Evolutionary conservation across 2,329 filamentous ascomycete genomes (phyloP).

Genomic region (Fusarium palustre): DNA sequence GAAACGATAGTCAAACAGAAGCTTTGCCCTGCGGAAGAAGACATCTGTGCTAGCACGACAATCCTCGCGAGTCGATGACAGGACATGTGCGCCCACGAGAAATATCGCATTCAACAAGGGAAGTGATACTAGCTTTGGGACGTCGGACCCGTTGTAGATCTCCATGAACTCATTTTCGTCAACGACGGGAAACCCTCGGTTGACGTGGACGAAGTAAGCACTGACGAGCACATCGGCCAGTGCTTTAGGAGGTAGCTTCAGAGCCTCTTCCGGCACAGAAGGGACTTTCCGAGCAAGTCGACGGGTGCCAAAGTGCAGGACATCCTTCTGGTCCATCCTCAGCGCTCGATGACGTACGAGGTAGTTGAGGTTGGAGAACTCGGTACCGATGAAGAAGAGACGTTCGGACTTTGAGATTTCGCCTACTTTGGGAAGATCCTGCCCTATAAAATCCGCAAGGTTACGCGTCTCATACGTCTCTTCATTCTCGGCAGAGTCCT

Average conservation of each 20-base stretch:
- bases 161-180: constrained; percentile 64
- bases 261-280: constrained; percentile 59
- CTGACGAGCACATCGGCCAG: constrained; percentile 62
- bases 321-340: constrained; percentile 42
- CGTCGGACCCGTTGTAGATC: constrained; percentile 60
- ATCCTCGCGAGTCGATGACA: constrained; percentile 55
- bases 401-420: constrained; percentile 62
- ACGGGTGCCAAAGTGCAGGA: constrained; percentile 52
- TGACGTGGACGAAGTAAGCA: constrained; percentile 63
- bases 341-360: constrained; percentile 61
- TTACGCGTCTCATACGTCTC: constrained; percentile 57
- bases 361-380: constrained; percentile 67
- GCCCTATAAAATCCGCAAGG: constrained; percentile 63
- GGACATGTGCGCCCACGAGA: constrained; percentile 64
- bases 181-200: constrained; percentile 63
- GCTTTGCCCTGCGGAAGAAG: constrained; percentile 65
- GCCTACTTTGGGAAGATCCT: constrained; percentile 57
- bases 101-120: constrained; percentile 63
- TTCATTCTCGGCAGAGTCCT: constrained; percentile 42
- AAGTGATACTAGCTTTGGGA: constrained; percentile 58
- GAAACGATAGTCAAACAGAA: constrained; percentile 64
- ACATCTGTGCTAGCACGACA: constrained; percentile 55
- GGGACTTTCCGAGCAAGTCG: constrained; percentile 53
- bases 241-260: constrained; percentile 60
- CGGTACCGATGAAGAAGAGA: constrained; percentile 66